A percentile compares a stretch with the other conserved stretches of the same genome.
phyloP scores from a whole-genome alignment of 345 rosid genomes.

The Mangifera indica region DNA sequence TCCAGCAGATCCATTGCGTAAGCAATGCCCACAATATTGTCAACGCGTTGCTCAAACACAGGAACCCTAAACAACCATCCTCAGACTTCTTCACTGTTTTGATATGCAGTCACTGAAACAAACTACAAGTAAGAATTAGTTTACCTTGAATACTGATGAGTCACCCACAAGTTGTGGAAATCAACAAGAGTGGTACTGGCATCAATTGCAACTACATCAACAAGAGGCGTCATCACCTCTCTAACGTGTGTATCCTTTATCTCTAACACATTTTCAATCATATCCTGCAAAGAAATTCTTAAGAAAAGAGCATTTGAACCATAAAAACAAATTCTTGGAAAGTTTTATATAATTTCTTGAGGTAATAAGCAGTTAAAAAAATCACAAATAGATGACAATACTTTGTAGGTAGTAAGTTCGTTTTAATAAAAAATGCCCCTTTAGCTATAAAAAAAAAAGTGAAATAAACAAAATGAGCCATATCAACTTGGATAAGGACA shows the following conservation, averaged over 20 bases:
- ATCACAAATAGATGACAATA: neutral
- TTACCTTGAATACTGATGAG: conserved; percentile 97
- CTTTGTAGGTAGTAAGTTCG: neutral
- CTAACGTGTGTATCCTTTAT: conserved; percentile 95
- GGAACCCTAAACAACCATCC: conserved; percentile 67
- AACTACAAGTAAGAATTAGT: conserved; percentile 6
- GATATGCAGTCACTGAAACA: conserved; percentile 10
- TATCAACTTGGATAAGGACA: no score
- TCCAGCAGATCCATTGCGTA: conserved; percentile 98
- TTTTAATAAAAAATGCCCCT: no score
- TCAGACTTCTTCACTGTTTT: conserved; percentile 24
- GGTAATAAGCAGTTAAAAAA: neutral
- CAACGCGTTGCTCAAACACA: conserved; percentile 98
- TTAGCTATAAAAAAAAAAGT: no score
- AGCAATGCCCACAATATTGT: conserved; percentile 93
- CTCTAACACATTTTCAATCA: conserved; percentile 99
- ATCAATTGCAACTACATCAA: conserved; percentile 97
- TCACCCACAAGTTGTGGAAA: conserved; percentile 88
- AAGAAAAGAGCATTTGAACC: conserved; percentile 20
- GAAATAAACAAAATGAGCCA: no score
- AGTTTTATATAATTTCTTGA: neutral
- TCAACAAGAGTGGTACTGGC: conserved; percentile 75
- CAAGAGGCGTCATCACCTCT: conserved; percentile 99
- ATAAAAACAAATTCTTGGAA: neutral
- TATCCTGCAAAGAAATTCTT: conserved; percentile 59